Conservation (phyloP, 768 basidiomycete genomes). For the Suillus americanus region DNA sequence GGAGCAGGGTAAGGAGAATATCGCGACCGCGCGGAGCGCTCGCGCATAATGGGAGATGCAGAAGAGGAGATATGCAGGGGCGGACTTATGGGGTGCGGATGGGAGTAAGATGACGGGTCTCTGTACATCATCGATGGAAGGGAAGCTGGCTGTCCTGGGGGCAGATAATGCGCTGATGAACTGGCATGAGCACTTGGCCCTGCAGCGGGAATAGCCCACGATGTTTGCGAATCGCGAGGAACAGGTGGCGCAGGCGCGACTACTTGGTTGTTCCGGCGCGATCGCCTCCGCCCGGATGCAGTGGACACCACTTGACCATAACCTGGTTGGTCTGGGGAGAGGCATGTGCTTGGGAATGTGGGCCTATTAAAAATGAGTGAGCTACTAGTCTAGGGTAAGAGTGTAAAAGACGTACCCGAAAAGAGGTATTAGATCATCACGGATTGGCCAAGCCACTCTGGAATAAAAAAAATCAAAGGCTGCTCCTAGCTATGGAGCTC, state of each 20-base stretch:
- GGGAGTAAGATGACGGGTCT: constrained; percentile 23
- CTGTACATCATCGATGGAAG: constrained; percentile 26
- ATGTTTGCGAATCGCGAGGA: constrained; percentile 32
- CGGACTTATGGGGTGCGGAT: constrained; percentile 29
- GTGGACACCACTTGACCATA: constrained; percentile 80
- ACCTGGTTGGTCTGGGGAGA: constrained; percentile 83
- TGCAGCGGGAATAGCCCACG: constrained; percentile 47
- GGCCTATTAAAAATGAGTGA: constrained; percentile 49
- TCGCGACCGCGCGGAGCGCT: constrained; percentile 27
- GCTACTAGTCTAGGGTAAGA: background rate
- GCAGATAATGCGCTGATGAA: constrained; percentile 22
- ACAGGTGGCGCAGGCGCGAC: constrained; percentile 31
- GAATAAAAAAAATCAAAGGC: constrained; percentile 14
- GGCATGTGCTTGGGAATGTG: constrained; percentile 79
- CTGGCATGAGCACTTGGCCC: constrained; percentile 21
- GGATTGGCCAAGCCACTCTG: constrained; percentile 88
- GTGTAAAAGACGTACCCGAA: constrained; percentile 62
- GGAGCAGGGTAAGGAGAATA: constrained; percentile 49
- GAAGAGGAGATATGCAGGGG: constrained; percentile 32
- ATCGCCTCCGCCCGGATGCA: constrained; percentile 58
- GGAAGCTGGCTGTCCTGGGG: constrained; percentile 20
- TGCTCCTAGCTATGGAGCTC: constrained; percentile 12
- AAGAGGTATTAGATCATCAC: constrained; percentile 81
- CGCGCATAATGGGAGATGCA: constrained; percentile 23
- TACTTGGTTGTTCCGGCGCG: constrained; percentile 51